Evolutionary conservation across 805 yeast species (phyloP).

Genomic region (Pichia cephalocereana): DNA sequence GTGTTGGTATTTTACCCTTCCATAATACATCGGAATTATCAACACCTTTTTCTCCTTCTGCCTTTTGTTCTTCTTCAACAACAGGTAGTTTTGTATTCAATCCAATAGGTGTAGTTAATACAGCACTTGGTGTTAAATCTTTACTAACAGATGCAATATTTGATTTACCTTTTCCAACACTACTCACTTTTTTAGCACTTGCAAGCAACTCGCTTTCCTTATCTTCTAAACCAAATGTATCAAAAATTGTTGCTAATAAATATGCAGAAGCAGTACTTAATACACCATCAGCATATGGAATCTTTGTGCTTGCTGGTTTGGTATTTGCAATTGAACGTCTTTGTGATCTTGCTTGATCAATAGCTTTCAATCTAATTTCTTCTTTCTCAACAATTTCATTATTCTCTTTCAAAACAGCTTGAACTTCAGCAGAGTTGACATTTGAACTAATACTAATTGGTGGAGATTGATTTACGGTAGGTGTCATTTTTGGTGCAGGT

Average conservation of each 20-base stretch:
- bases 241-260: slow-evolving; percentile 42
- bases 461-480: neutral
- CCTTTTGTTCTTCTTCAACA: neutral
- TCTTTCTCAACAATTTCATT: slow-evolving; percentile 22
- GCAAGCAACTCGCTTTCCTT: slow-evolving; percentile 22
- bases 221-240: slow-evolving; percentile 38
- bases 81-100: slow-evolving; percentile 27
- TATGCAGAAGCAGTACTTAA: slow-evolving; percentile 37
- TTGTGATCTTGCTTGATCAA: slow-evolving; percentile 34
- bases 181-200: slow-evolving; percentile 7
- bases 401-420: slow-evolving; percentile 23
- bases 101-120: slow-evolving; percentile 30
- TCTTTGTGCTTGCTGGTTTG: neutral
- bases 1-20: slow-evolving; percentile 37
- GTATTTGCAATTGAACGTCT: slow-evolving; percentile 32
- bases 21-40: slow-evolving; percentile 7
- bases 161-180: neutral
- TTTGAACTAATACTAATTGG: slow-evolving; percentile 10
- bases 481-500: slow-evolving; percentile 4
- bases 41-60: neutral
- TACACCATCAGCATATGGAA: slow-evolving; percentile 13
- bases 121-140: slow-evolving; percentile 31
- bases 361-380: slow-evolving; percentile 16
- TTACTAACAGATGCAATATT: neutral
- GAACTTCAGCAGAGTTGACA: slow-evolving; percentile 12